phyloP scores from a whole-genome alignment of 169 alveolate genomes.

The Condylostoma magnum region DNA sequence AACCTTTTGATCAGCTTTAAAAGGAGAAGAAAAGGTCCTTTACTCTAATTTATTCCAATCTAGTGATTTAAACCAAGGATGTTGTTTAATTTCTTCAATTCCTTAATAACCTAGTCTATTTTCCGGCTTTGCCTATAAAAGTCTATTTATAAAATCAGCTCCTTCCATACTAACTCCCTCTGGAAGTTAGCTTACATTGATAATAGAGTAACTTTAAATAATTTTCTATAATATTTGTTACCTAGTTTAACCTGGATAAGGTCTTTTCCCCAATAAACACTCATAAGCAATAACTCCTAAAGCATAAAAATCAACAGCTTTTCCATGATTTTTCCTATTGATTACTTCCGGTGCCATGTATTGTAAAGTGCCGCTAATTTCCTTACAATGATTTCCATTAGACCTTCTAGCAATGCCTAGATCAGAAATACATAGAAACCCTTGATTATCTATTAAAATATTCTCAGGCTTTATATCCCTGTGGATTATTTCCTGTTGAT shows the following conservation, averaged over 20 bases:
- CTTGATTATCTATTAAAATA: conserved; percentile 62
- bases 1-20: too few relatives aligned
- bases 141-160: conserved; percentile 77
- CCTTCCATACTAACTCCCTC: too few relatives aligned
- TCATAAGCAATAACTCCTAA: background rate
- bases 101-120: conserved; percentile 34
- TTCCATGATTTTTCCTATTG: background rate
- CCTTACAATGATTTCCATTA: background rate
- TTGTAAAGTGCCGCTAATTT: background rate
- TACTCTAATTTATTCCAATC: too few relatives aligned
- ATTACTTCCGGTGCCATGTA: background rate
- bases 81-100: conserved; percentile 29
- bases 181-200: too few relatives aligned
- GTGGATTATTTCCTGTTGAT: conserved; percentile 71
- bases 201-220: background rate
- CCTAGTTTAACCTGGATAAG: background rate
- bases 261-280: background rate
- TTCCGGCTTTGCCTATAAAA: conserved; percentile 22
- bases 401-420: conserved; percentile 60
- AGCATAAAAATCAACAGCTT: background rate
- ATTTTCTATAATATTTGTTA: background rate
- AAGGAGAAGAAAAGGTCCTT: too few relatives aligned
- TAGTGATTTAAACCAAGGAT: conserved; percentile 33
- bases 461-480: conserved; percentile 86
- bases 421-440: conserved; percentile 67